phyloP scores from a whole-genome alignment of 257 asterid genomes.

The Fraxinus anomala region DNA sequence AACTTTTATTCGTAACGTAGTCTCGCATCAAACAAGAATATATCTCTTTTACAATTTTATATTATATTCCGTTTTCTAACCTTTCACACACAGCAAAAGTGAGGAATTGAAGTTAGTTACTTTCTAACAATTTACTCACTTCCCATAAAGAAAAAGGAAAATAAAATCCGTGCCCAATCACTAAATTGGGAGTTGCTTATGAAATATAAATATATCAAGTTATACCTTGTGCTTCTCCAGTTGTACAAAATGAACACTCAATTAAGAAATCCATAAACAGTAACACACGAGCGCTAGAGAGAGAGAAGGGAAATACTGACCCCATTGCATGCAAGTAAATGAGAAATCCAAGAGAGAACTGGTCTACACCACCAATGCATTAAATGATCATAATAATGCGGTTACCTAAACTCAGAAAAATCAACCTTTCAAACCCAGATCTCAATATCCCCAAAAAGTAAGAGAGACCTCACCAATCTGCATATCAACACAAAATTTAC shows the following conservation, averaged over 20 bases:
- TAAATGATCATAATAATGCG: constrained; percentile 24
- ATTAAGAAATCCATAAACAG: not conserved
- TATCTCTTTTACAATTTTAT: constrained; percentile 15
- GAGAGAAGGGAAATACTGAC: constrained; percentile 45
- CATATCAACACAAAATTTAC: constrained; percentile 21
- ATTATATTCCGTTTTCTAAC: constrained; percentile 6
- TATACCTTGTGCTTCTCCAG: constrained; percentile 14
- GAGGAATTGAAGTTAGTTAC: not conserved
- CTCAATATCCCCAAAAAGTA: constrained; percentile 31
- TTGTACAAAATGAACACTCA: constrained; percentile 23
- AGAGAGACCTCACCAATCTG: constrained; percentile 30
- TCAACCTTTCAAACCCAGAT: constrained; percentile 45
- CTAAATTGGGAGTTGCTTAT: not conserved
- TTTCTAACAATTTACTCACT: not conserved
- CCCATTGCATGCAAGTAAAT: constrained; percentile 79
- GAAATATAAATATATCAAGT: not conserved
- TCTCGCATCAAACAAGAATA: constrained; percentile 19
- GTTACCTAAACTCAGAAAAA: constrained; percentile 30
- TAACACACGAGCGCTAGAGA: not conserved
- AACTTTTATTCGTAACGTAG: constrained; percentile 27
- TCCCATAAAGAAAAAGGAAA: not conserved
- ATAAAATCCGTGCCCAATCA: constrained; percentile 13
- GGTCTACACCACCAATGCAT: constrained; percentile 51
- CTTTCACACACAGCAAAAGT: not conserved
- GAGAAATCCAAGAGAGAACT: constrained; percentile 55